Conservation (phyloP, 2,329 filamentous ascomycete species). For the Seiridium unicorne region DNA sequence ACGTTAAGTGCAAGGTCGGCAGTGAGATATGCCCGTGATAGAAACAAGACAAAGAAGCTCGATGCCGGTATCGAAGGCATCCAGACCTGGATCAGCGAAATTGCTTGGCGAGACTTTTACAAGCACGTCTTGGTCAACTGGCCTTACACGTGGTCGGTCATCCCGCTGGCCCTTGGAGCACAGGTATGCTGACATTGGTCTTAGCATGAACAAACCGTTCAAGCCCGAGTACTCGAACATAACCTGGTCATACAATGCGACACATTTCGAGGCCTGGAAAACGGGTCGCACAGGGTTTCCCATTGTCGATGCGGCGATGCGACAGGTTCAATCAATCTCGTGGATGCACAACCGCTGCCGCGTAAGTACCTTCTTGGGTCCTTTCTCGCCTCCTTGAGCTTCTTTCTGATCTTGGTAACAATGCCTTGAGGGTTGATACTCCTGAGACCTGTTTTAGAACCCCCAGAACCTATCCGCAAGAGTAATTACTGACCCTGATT, state of each 20-base stretch:
- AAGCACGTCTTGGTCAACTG: constrained; percentile 81
- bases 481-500: no score
- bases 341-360: constrained; percentile 86
- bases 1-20: constrained; percentile 65
- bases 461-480: no score
- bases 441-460: no score
- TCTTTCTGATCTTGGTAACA: no score
- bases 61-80: constrained; percentile 66
- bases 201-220: constrained; percentile 58
- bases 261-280: constrained; percentile 72
- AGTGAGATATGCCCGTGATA: constrained; percentile 60
- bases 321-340: constrained; percentile 65
- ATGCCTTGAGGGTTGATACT: no score
- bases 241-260: constrained; percentile 72
- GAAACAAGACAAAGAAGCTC: constrained; percentile 54
- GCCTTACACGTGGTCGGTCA: constrained; percentile 72
- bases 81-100: constrained; percentile 73
- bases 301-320: constrained; percentile 84
- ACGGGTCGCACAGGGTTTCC: constrained; percentile 75
- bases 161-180: constrained; percentile 7
- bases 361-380: no score
- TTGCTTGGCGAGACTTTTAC: constrained; percentile 88
- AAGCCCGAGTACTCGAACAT: constrained; percentile 85
- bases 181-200: constrained; percentile 11
- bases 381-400: no score